Percentiles rank a stretch among this genome's conserved stretches.
These are phyloP conservation scores for Alternaria tenuissima DNA, from an alignment of 2,329 filamentous ascomycete genomes.

Conservation along the genomic window DNA sequence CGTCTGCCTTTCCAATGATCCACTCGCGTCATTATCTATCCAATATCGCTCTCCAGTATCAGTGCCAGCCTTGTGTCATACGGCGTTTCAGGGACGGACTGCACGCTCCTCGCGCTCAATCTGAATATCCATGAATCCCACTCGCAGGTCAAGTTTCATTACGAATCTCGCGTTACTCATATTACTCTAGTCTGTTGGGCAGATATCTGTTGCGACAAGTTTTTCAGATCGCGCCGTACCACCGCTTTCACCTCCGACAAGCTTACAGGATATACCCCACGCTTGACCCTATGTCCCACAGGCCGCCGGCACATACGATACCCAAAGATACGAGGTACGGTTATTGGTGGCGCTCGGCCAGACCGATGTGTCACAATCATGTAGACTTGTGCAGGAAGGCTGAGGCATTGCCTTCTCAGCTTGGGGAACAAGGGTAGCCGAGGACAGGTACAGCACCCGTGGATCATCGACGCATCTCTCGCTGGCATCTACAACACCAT, in stretches of 20 bases:
- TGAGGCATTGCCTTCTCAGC: background rate
- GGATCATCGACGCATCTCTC: background rate
- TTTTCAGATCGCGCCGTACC: background rate
- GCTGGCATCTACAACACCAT: background rate
- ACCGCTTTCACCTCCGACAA: background rate
- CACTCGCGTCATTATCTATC: background rate
- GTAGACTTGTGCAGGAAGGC: background rate
- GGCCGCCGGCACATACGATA: background rate
- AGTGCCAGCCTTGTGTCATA: background rate
- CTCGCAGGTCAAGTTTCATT: background rate
- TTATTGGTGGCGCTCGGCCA: conserved; percentile 16
- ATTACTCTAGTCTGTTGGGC: background rate
- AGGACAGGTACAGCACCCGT: background rate
- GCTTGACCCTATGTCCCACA: background rate
- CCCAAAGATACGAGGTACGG: background rate
- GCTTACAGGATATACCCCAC: background rate
- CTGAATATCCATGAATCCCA: background rate
- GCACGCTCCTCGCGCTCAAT: background rate
- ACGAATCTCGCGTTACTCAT: background rate
- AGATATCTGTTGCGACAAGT: background rate
- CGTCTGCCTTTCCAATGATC: background rate
- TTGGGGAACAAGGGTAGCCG: background rate
- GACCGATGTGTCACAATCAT: conserved; percentile 4
- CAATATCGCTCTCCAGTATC: background rate
- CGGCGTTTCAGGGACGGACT: background rate